These are phyloP conservation scores for Trichoderma hamatum DNA, from an alignment of 2,329 filamentous ascomycete species.

Conservation along the genomic window DNA sequence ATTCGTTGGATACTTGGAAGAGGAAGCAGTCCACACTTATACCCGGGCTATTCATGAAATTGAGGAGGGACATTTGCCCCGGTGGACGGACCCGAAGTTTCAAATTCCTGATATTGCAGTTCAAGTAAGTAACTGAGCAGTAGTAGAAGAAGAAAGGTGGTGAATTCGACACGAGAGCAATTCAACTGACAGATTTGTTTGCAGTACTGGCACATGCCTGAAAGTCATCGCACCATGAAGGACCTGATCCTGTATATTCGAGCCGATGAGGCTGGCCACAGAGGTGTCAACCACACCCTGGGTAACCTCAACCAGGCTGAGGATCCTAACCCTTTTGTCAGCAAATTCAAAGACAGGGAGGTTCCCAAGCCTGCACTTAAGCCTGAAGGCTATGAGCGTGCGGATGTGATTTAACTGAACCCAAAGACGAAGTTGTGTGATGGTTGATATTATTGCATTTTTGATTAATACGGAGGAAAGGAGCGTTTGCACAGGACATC, in stretches of 20 bases:
- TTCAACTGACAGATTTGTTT: background rate
- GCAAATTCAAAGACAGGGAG: slow-evolving; percentile 71
- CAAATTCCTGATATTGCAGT: slow-evolving; percentile 85
- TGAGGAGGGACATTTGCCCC: slow-evolving; percentile 78
- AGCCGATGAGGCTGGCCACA: slow-evolving; percentile 85
- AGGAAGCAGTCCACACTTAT: slow-evolving; percentile 96
- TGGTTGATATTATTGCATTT: background rate
- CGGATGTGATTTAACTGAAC: slow-evolving; percentile 67
- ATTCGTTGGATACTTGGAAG: slow-evolving; percentile 95
- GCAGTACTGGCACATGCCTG: slow-evolving; percentile 90
- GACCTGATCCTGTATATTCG: slow-evolving; percentile 87
- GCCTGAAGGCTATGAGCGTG: slow-evolving; percentile 77
- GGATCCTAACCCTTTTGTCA: slow-evolving; percentile 92
- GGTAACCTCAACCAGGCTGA: slow-evolving; percentile 81
- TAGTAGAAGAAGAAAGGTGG: background rate
- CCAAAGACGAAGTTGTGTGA: background rate
- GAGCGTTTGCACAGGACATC: background rate
- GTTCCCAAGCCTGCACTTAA: slow-evolving; percentile 68
- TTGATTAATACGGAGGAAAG: background rate
- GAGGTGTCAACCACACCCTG: slow-evolving; percentile 95
- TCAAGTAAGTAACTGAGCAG: slow-evolving; percentile 43
- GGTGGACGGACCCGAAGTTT: slow-evolving; percentile 73
- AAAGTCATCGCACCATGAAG: slow-evolving; percentile 78
- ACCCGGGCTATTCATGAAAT: slow-evolving; percentile 86
- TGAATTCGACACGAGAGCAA: background rate